phyloP scores from a whole-genome alignment of 805 yeast genomes.

The Metschnikowia lunata region DNA sequence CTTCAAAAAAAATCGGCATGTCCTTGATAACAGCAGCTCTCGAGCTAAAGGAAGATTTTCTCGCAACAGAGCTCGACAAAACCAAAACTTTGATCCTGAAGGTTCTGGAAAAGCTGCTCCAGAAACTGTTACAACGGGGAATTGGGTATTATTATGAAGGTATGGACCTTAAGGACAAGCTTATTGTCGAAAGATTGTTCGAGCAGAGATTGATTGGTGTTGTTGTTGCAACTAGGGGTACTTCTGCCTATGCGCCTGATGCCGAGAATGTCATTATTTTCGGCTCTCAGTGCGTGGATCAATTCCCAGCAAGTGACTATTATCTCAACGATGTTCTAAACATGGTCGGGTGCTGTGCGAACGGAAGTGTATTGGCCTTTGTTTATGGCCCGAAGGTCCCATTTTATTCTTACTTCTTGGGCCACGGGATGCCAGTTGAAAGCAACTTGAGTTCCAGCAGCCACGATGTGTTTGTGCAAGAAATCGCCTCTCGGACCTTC shows the following conservation, averaged over 20 bases:
- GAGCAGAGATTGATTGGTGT: constrained; percentile 47
- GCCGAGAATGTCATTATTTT: constrained; percentile 57
- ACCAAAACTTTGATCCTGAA: neutral
- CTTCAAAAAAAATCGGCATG: constrained; percentile 38
- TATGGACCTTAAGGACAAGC: constrained; percentile 53
- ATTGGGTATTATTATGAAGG: constrained; percentile 58
- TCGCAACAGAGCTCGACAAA: constrained; percentile 1
- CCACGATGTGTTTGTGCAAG: constrained; percentile 68
- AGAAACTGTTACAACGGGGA: constrained; percentile 39
- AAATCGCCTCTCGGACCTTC: constrained; percentile 63
- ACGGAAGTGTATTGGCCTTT: constrained; percentile 45
- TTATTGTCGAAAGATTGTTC: constrained; percentile 52
- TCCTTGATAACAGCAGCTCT: constrained; percentile 6
- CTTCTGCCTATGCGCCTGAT: constrained; percentile 45
- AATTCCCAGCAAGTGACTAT: constrained; percentile 44
- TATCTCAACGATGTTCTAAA: constrained; percentile 59
- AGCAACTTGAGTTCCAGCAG: constrained; percentile 58
- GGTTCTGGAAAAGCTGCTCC: constrained; percentile 7
- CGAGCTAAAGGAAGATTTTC: constrained; percentile 1
- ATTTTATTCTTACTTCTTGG: constrained; percentile 68
- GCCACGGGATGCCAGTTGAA: constrained; percentile 78
- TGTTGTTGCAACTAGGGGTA: constrained; percentile 59
- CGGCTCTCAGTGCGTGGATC: constrained; percentile 67
- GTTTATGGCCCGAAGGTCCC: constrained; percentile 52
- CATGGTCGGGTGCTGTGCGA: constrained; percentile 48